Percentiles rank a stretch among this genome's conserved stretches.
Evolutionary conservation across 1,139 yeast species (phyloP).

Genomic region (Candida freyschussii): DNA sequence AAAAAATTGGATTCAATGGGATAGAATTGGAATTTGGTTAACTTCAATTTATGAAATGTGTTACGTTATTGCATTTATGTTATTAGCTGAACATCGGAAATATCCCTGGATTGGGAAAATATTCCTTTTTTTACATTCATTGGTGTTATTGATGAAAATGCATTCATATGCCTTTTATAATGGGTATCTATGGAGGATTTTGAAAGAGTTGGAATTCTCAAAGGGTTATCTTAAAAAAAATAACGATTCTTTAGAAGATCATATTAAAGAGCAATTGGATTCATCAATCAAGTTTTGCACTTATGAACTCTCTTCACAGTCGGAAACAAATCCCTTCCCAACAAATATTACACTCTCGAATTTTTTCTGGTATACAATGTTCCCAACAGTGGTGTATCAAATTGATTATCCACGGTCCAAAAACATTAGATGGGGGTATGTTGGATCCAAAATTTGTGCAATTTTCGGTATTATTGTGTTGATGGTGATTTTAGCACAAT

Average conservation of each 20-base stretch:
- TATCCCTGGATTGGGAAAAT: conserved; percentile 89
- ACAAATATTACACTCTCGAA: conserved; percentile 59
- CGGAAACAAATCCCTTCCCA: conserved; percentile 51
- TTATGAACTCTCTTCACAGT: conserved; percentile 54
- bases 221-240: conserved; percentile 28
- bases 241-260: conserved; percentile 18
- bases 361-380: conserved; percentile 77
- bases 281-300: conserved; percentile 55
- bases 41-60: conserved; percentile 52
- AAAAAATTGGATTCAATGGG: conserved; percentile 48
- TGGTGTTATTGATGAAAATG: conserved; percentile 86
- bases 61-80: conserved; percentile 42
- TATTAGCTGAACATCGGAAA: conserved; percentile 45
- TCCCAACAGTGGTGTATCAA: conserved; percentile 84
- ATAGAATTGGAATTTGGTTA: conserved; percentile 51
- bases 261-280: conserved; percentile 23
- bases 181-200: conserved; percentile 75
- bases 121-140: conserved; percentile 73
- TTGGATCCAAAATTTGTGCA: conserved; percentile 67
- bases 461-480: conserved; percentile 81
- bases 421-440: conserved; percentile 63
- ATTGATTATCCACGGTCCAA: conserved; percentile 75
- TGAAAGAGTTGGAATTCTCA: conserved; percentile 52
- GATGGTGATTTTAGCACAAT: conserved; percentile 80
- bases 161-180: conserved; percentile 87